Evolutionary conservation across 352 stramenopile genomes (phyloP), one percentile per base, ranked within the genome.

Genomic region (Globisporangium acanthophoron): DNA sequence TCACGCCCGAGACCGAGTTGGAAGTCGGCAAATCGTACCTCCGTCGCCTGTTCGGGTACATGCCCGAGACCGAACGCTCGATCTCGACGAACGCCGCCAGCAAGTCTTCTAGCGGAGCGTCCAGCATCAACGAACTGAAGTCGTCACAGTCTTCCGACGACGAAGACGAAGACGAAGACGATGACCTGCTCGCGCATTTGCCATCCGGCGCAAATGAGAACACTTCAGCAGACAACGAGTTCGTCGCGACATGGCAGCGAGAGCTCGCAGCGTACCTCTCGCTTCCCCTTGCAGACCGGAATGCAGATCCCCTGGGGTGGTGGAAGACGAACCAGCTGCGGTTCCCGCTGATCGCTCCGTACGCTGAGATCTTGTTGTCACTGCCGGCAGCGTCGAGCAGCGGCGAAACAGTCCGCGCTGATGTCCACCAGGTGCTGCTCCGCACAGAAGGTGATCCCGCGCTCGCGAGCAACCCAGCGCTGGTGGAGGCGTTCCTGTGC

Each of bases 291-390:
- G 73, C 78, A 3, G 80, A 88, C 47, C 83, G 80, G 54, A 88
- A 93, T 56, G 76, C 82, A 2, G 74, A 93, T 50, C 83, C 83
- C 1, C 67, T 93, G 37, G 20, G 59, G 18, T 93, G 83, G 83
- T 93, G 83, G 83, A 90, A 90, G 64, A 56, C 66, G 6, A 90
- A 90, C 53, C 80, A 93, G 53, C 63, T 90, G 20, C 80, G 80
- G 6, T 93, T 93, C 61, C 83, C 83, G 21, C 49, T 93, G 31
- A 80, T 91, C 33, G 80, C 83, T 33, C 76, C 83, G 54, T 89
- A 85, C 37, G 83, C 83, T 12, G 83, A 93, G 66, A 74, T 91
- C 57, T 60, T 93, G 46, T 50, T 93, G 43, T 82, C 80, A 18
- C 62, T 93, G 3, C 83, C 83, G 1, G 80, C 80, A 2, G 73